phyloP scores from a whole-genome alignment of 2,329 filamentous ascomycete species.

The Exophiala sp. region DNA sequence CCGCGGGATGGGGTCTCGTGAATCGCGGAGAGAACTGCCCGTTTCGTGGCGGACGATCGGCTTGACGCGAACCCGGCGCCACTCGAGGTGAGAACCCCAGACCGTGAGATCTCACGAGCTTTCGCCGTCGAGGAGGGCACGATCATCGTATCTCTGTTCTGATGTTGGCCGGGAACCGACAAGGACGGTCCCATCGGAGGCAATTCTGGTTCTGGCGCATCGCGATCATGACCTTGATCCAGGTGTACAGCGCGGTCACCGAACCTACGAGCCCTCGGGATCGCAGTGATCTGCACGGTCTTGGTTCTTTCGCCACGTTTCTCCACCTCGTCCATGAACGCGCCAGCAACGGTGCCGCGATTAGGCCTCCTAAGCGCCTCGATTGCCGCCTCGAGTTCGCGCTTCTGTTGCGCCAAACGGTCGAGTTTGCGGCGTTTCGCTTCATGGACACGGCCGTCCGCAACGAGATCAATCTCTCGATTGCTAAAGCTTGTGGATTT shows the following conservation, averaged over 20 bases:
- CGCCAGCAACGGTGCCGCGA: constrained; percentile 41
- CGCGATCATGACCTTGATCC: background rate
- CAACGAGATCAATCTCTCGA: constrained; percentile 45
- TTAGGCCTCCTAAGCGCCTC: constrained; percentile 44
- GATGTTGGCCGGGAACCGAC: background rate
- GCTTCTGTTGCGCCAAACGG: constrained; percentile 42
- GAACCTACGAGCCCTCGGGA: constrained; percentile 38
- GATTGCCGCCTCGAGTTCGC: constrained; percentile 46
- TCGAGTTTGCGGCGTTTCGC: constrained; percentile 44
- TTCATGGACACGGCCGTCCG: constrained; percentile 41
- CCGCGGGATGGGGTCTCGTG: constrained; percentile 41
- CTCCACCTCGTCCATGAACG: constrained; percentile 41
- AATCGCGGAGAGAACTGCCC: constrained; percentile 28
- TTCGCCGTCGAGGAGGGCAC: constrained; percentile 32
- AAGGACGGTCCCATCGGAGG: constrained; percentile 13
- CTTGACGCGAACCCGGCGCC: background rate
- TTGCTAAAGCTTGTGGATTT: constrained; percentile 43
- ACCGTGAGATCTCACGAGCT: constrained; percentile 5
- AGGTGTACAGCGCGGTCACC: constrained; percentile 26
- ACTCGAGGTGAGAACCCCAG: constrained; percentile 19
- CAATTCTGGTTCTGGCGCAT: constrained; percentile 14
- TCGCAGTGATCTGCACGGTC: constrained; percentile 47
- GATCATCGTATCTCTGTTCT: constrained; percentile 12
- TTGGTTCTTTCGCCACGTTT: constrained; percentile 37
- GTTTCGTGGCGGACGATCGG: constrained; percentile 22